A percentile compares a stretch with the other conserved stretches of the same genome.
These are phyloP conservation scores for Phyllosticta capitalensis DNA, from an alignment of 2,329 filamentous ascomycete genomes.

Conservation along the genomic window DNA sequence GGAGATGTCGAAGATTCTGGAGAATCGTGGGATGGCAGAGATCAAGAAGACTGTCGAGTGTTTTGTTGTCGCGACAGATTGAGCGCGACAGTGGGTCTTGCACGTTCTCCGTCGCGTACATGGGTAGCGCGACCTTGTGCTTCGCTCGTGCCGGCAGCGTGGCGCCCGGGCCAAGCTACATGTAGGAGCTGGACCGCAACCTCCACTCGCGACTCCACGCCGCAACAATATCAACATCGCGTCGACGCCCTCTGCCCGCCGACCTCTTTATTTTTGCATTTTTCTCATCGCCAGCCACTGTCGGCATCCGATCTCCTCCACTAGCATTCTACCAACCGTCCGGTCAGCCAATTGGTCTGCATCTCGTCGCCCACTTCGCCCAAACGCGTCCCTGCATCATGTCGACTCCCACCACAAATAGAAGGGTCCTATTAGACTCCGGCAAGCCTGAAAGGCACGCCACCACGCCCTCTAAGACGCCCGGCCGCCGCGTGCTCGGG, in stretches of 20 bases:
- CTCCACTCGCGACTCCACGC: not conserved
- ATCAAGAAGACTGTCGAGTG: not conserved
- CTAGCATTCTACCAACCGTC: not conserved
- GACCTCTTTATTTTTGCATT: not conserved
- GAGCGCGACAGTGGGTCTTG: not conserved
- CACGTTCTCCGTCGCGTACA: not conserved
- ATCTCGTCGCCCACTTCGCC: not conserved
- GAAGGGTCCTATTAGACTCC: not conserved
- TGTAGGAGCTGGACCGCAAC: not conserved
- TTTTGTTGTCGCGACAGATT: not conserved
- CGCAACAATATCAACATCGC: constrained; percentile 5
- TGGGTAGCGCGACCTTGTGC: not conserved
- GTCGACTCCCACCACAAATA: constrained; percentile 10
- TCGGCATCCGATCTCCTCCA: not conserved
- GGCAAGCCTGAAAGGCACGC: constrained; percentile 8
- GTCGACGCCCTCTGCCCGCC: not conserved
- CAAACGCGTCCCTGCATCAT: constrained; percentile 11
- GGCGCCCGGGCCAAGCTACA: not conserved
- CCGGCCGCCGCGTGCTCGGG: constrained; percentile 26
- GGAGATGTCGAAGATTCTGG: not conserved
- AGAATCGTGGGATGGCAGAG: not conserved
- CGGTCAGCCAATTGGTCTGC: not conserved
- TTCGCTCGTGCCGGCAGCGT: not conserved
- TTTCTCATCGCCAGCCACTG: not conserved
- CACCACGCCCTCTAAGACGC: constrained; percentile 21